Percentiles rank a stretch among this genome's conserved stretches.
Evolutionary conservation across 2,329 filamentous ascomycete species (phyloP).

Genomic region (Thielaviopsis musarum): DNA sequence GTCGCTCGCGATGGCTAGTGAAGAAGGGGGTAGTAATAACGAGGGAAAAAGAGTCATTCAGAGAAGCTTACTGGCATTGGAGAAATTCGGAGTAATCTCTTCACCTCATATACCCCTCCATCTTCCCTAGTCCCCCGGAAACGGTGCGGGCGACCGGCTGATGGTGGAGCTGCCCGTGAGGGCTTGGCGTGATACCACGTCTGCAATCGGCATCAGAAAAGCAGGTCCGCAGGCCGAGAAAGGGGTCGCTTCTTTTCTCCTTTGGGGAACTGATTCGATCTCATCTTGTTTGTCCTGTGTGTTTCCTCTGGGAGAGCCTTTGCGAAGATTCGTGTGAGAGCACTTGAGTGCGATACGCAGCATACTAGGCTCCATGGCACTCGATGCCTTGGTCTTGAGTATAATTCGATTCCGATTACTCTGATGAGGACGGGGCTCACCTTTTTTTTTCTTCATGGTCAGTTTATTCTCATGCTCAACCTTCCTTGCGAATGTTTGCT

Average conservation of each 20-base stretch:
- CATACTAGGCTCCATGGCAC: conserved; percentile 27
- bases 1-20: neutral
- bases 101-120: conserved; percentile 28
- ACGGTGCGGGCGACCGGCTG: conserved; percentile 10
- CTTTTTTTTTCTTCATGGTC: conserved; percentile 16
- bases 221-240: conserved; percentile 29
- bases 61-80: conserved; percentile 47
- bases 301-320: conserved; percentile 72
- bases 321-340: conserved; percentile 69
- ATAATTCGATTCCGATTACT: conserved; percentile 89
- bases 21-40: neutral
- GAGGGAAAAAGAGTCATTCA: neutral
- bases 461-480: neutral
- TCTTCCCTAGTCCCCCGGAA: conserved; percentile 17
- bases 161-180: conserved; percentile 56
- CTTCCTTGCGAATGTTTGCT: neutral
- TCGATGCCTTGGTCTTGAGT: conserved; percentile 22
- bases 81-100: conserved; percentile 99
- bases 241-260: neutral
- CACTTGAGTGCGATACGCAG: conserved; percentile 96
- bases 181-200: conserved; percentile 68
- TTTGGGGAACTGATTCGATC: neutral
- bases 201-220: conserved; percentile 90
- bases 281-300: conserved; percentile 9
- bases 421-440: conserved; percentile 57